These are phyloP conservation scores for Ceratocystis cacaofunesta DNA, from an alignment of 2,329 filamentous ascomycete species.

Conservation along the genomic window DNA sequence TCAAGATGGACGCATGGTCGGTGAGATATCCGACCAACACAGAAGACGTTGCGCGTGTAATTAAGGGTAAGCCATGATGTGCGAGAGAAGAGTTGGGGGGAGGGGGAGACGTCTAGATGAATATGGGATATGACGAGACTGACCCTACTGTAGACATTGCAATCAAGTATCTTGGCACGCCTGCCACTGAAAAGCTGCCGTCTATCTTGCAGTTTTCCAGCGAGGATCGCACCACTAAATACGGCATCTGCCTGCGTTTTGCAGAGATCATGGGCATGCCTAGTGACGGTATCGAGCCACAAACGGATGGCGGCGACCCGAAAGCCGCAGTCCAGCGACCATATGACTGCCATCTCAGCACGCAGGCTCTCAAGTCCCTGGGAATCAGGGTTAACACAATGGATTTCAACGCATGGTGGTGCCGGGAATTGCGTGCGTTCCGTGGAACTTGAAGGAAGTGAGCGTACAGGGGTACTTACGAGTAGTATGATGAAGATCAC, in stretches of 20 bases:
- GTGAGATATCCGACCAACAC: conserved; percentile 79
- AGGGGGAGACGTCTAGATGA: not conserved
- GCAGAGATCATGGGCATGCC: conserved; percentile 66
- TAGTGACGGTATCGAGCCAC: conserved; percentile 50
- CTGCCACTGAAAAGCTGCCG: conserved; percentile 42
- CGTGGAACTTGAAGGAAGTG: conserved; percentile 21
- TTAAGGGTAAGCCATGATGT: conserved; percentile 37
- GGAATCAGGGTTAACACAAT: conserved; percentile 60
- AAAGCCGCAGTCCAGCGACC: conserved; percentile 60
- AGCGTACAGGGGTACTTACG: not conserved
- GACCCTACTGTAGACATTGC: conserved; percentile 43
- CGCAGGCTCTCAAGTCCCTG: conserved; percentile 53
- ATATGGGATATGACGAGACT: too few species aligned
- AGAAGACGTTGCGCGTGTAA: conserved; percentile 69
- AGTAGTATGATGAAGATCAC: not conserved
- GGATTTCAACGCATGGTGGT: conserved; percentile 73
- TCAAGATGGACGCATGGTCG: conserved; percentile 79
- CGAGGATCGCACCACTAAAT: conserved; percentile 78
- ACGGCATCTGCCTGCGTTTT: conserved; percentile 68
- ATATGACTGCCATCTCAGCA: conserved; percentile 80
- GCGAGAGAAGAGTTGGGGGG: not conserved
- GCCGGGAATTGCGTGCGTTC: conserved; percentile 45
- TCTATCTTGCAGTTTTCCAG: conserved; percentile 69
- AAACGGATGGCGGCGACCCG: conserved; percentile 57
- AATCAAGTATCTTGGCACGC: conserved; percentile 45